Percentiles rank a stretch among this genome's conserved stretches.
These are phyloP conservation scores for Pseudocercospora crystallina DNA, from an alignment of 2,329 filamentous ascomycete genomes.

Conservation along the genomic window DNA sequence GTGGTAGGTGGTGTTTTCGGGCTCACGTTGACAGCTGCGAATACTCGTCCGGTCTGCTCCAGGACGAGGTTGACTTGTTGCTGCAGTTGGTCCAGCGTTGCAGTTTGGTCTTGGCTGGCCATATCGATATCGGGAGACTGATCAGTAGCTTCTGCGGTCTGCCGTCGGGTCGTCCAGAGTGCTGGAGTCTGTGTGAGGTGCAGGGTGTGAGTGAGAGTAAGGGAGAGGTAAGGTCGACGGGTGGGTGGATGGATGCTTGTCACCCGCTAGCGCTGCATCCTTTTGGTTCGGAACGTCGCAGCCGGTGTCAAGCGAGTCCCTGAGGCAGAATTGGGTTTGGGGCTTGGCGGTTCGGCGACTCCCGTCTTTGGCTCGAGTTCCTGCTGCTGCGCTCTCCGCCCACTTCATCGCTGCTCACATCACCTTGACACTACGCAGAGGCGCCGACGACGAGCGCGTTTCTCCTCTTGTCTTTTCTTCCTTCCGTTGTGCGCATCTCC, in stretches of 20 bases:
- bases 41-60: slow-evolving; percentile 45
- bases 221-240: too few relatives aligned
- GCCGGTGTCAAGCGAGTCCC: too few relatives aligned
- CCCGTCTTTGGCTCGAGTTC: background rate
- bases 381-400: slow-evolving; percentile 2
- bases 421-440: too few relatives aligned
- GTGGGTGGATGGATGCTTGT: too few relatives aligned
- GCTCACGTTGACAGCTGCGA: slow-evolving; percentile 41
- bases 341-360: background rate
- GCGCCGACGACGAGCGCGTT: slow-evolving; percentile 1
- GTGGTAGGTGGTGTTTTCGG: slow-evolving; percentile 29
- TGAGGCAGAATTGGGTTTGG: slow-evolving; percentile 5
- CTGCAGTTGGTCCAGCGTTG: slow-evolving; percentile 46
- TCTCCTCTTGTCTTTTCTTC: slow-evolving; percentile 5
- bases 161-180: background rate
- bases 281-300: too few relatives aligned
- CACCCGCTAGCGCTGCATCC: too few relatives aligned
- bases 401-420: too few relatives aligned
- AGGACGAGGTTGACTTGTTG: slow-evolving; percentile 49
- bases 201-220: background rate
- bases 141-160: background rate
- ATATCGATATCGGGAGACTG: slow-evolving; percentile 8
- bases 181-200: background rate
- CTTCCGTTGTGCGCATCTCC: slow-evolving; percentile 2
- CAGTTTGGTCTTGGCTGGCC: slow-evolving; percentile 19